These are phyloP conservation scores for Fragaria vesca DNA, from an alignment of 306 rosid genomes.

Conservation along the genomic window DNA sequence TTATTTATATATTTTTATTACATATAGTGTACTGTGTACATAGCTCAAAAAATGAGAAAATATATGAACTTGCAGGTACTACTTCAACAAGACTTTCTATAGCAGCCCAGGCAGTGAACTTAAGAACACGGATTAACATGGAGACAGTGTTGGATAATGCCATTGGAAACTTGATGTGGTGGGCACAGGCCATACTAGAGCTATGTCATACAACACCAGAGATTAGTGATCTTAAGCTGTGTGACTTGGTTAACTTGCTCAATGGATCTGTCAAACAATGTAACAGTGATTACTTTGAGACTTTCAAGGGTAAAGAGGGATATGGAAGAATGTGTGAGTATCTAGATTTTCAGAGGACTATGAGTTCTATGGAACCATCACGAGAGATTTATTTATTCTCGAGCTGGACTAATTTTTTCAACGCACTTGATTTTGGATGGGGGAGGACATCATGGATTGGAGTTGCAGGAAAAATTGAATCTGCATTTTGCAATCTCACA, in stretches of 20 bases:
- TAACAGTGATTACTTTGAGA: constrained; percentile 10
- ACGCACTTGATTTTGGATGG: constrained; percentile 23
- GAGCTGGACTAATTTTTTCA: neutral
- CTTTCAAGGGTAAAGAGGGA: constrained; percentile 32
- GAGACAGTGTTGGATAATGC: constrained; percentile 12
- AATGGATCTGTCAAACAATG: neutral
- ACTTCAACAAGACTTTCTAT: neutral
- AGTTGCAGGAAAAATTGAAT: constrained; percentile 40
- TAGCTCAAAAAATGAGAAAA: too few species aligned
- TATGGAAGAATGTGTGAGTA: neutral
- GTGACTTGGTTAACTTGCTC: neutral
- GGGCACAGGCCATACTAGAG: neutral
- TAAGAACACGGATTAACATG: constrained; percentile 34
- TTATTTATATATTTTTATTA: too few species aligned
- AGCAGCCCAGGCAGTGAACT: constrained; percentile 34
- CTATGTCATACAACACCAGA: neutral
- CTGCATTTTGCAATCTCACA: constrained; percentile 18
- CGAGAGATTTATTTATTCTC: neutral
- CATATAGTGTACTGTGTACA: too few species aligned
- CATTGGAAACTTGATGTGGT: constrained; percentile 8
- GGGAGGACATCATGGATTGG: constrained; percentile 53
- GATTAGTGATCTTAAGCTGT: neutral
- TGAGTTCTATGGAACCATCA: neutral
- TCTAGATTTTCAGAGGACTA: too few species aligned
- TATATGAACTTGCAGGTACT: neutral